These are phyloP conservation scores for Teratosphaeria zuluensis DNA, from an alignment of 2,329 filamentous ascomycete species.

Conservation along the genomic window DNA sequence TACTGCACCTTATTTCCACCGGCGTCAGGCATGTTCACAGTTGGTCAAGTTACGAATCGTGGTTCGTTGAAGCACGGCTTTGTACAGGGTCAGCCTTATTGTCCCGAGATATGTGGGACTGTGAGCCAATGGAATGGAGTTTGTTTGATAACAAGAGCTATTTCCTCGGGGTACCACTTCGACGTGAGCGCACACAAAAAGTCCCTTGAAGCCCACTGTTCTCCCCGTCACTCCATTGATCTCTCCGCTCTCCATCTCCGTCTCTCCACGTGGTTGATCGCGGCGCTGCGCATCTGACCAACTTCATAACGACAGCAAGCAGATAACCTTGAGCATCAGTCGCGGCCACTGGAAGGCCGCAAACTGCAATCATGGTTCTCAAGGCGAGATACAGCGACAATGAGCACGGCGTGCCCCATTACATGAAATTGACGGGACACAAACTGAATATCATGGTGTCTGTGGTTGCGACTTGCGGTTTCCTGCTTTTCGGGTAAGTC, in stretches of 20 bases:
- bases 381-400: slow-evolving; percentile 12
- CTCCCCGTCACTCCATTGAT: neutral
- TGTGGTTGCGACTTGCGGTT: slow-evolving; percentile 54
- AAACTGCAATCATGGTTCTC: slow-evolving; percentile 8
- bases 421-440: slow-evolving; percentile 50
- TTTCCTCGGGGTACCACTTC: neutral
- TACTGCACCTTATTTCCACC: neutral
- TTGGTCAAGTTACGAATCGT: neutral
- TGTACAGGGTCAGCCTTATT: neutral
- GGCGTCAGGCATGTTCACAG: neutral
- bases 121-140: neutral
- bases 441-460: slow-evolving; percentile 49
- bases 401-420: slow-evolving; percentile 33
- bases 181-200: neutral
- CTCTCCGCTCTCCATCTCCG: neutral
- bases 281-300: slow-evolving; percentile 1
- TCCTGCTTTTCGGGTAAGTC: slow-evolving; percentile 33
- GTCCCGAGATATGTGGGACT: neutral
- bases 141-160: neutral
- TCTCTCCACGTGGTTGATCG: neutral
- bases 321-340: neutral
- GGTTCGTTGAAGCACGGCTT: neutral
- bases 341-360: slow-evolving; percentile 1
- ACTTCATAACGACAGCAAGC: neutral
- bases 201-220: neutral